These are phyloP conservation scores for Zymoseptoria ardabiliae DNA, from an alignment of 2,329 filamentous ascomycete species.

Conservation along the genomic window DNA sequence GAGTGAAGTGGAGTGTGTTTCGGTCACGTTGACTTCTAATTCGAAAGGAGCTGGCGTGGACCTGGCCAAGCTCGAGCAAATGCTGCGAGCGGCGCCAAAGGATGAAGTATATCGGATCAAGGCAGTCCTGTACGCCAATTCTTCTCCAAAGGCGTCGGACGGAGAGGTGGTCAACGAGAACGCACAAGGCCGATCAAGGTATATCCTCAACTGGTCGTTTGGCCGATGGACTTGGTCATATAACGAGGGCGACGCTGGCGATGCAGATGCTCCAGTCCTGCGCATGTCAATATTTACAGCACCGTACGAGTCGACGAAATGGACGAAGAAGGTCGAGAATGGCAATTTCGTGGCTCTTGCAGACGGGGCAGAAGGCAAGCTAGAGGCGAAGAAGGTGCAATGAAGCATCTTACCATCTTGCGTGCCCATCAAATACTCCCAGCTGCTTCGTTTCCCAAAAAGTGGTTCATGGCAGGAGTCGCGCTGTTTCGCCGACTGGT, in stretches of 20 bases:
- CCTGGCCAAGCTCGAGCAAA: conserved; percentile 52
- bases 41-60: conserved; percentile 46
- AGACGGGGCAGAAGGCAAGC: conserved; percentile 6
- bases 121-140: conserved; percentile 48
- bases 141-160: conserved; percentile 34
- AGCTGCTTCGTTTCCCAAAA: neutral
- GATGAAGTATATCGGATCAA: conserved; percentile 97
- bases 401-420: neutral
- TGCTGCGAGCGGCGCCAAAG: conserved; percentile 71
- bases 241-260: conserved; percentile 31
- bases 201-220: conserved; percentile 98
- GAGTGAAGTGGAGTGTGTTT: conserved; percentile 83
- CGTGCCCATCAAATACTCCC: neutral
- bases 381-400: neutral
- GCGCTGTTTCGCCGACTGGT: neutral
- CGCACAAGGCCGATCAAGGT: conserved; percentile 45
- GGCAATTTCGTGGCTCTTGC: conserved; percentile 23
- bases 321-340: conserved; percentile 63
- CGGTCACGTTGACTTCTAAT: conserved; percentile 53
- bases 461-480: neutral
- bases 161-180: conserved; percentile 30
- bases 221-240: conserved; percentile 87
- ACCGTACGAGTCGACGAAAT: conserved; percentile 65
- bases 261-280: conserved; percentile 37
- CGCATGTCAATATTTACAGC: conserved; percentile 71